These are phyloP conservation scores for Tricholoma matsutake DNA, from an alignment of 768 basidiomycete genomes.

Conservation along the genomic window DNA sequence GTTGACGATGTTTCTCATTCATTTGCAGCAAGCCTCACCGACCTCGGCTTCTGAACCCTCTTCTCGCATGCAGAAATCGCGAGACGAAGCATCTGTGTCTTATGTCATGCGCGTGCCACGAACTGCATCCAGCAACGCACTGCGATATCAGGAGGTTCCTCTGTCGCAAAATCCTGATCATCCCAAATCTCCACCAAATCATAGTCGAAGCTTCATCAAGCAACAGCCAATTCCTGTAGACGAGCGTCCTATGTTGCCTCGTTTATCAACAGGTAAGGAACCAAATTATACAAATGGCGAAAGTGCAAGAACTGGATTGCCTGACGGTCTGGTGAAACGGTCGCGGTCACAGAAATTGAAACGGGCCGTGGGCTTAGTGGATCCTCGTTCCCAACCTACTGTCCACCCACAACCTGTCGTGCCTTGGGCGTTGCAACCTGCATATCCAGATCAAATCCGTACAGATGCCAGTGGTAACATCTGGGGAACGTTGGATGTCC, in stretches of 20 bases:
- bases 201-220: constrained; percentile 30
- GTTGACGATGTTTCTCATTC: neutral
- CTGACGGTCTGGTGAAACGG: constrained; percentile 16
- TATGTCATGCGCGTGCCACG: constrained; percentile 12
- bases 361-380: constrained; percentile 39
- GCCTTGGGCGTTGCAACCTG: constrained; percentile 62
- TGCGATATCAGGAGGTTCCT: constrained; percentile 15
- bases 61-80: constrained; percentile 4
- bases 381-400: constrained; percentile 38
- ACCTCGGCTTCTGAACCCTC: constrained; percentile 5
- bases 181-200: constrained; percentile 23
- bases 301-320: constrained; percentile 3
- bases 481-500: constrained; percentile 65
- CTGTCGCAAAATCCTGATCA: constrained; percentile 17
- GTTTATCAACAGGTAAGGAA: constrained; percentile 11
- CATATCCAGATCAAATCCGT: constrained; percentile 55
- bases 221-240: constrained; percentile 32
- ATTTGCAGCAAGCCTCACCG: neutral
- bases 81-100: constrained; percentile 9
- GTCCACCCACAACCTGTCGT: constrained; percentile 30
- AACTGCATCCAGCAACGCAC: constrained; percentile 29
- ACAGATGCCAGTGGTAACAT: constrained; percentile 66
- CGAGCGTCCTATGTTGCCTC: constrained; percentile 31
- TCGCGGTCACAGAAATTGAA: constrained; percentile 31
- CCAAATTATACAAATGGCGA: constrained; percentile 4